Percentiles rank a stretch among this genome's conserved stretches.
These are phyloP conservation scores for Oehlia diaphana DNA, from an alignment of 192 early-diverging fungal species.

Conservation along the genomic window DNA sequence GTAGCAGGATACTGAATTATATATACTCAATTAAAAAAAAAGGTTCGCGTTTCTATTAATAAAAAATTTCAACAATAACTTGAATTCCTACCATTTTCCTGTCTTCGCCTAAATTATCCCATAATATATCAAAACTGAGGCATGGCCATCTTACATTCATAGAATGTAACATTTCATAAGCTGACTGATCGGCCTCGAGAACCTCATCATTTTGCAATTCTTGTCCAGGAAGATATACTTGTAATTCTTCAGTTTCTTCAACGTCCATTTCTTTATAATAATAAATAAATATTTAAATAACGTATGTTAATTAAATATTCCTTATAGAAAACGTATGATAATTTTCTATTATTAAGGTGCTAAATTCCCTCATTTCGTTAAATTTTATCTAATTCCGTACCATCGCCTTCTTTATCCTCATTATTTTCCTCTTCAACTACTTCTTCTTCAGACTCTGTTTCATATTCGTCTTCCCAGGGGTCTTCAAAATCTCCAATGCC, in stretches of 20 bases:
- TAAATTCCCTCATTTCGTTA: no score
- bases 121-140: slow-evolving; percentile 93
- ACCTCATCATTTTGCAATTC: slow-evolving; percentile 82
- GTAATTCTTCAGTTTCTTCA: slow-evolving; percentile 59
- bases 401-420: not conserved
- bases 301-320: no score
- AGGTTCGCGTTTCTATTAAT: not conserved
- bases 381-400: not conserved
- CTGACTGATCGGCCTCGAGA: slow-evolving; percentile 90
- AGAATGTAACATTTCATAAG: slow-evolving; percentile 96
- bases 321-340: not conserved
- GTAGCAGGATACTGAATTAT: slow-evolving; percentile 80
- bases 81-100: slow-evolving; percentile 49
- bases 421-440: not conserved
- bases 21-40: not conserved
- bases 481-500: slow-evolving; percentile 94
- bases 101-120: slow-evolving; percentile 78
- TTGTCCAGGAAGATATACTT: slow-evolving; percentile 90
- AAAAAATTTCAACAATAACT: not conserved
- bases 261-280: slow-evolving; percentile 39
- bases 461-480: slow-evolving; percentile 85
- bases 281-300: not conserved
- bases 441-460: slow-evolving; percentile 55
- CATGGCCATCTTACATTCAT: slow-evolving; percentile 95
- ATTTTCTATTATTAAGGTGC: not conserved